phyloP scores from a whole-genome alignment of 129 eudicot genomes.

The Chrysanthemum makinoi region DNA sequence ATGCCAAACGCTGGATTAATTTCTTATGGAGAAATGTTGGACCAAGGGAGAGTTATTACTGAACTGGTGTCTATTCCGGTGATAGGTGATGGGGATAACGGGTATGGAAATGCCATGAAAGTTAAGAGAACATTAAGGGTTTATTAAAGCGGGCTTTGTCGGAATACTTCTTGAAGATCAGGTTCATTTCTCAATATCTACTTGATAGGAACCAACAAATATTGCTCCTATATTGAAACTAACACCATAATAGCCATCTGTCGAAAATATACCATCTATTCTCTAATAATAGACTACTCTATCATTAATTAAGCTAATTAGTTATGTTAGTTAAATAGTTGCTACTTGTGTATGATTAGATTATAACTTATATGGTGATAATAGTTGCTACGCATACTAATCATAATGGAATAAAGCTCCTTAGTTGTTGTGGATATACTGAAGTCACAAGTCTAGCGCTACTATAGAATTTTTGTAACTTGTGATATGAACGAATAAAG shows the following conservation, averaged over 20 bases:
- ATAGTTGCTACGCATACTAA: neutral
- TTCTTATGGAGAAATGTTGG: conserved; percentile 97
- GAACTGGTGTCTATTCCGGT: conserved; percentile 79
- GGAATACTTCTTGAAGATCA: conserved; percentile 94
- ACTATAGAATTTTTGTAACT: too few species aligned
- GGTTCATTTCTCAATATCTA: conserved; percentile 34
- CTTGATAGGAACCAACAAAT: neutral
- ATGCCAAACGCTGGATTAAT: conserved; percentile 80
- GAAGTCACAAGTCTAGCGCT: too few species aligned
- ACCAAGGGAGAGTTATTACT: conserved; percentile 75
- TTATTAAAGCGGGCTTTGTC: conserved; percentile 82
- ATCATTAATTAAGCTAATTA: neutral
- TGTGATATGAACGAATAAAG: too few species aligned
- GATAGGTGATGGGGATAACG: conserved; percentile 97
- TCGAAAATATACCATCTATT: neutral
- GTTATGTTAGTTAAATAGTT: neutral
- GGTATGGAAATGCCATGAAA: conserved; percentile 93
- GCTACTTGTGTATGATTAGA: neutral
- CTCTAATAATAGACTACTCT: neutral
- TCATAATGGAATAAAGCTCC: too few species aligned
- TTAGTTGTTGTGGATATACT: too few species aligned
- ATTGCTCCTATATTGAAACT: neutral
- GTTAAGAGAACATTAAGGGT: conserved; percentile 95
- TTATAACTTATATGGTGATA: neutral
- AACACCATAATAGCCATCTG: neutral